phyloP scores from a whole-genome alignment of 257 asterid species.

The Gentiana straminea region DNA sequence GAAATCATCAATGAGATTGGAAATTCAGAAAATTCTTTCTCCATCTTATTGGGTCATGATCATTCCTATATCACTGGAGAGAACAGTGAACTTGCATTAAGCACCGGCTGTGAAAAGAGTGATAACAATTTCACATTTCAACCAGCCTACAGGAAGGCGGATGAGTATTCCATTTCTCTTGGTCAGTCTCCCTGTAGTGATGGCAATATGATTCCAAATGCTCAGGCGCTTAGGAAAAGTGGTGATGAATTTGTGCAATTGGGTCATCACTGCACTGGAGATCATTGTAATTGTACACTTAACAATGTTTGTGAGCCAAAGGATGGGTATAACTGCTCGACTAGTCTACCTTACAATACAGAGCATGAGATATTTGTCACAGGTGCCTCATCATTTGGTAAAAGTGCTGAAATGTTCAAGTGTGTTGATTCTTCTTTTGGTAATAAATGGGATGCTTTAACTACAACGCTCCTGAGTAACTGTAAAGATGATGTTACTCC shows the following conservation, averaged over 20 bases:
- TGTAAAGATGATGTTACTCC: conserved; percentile 24
- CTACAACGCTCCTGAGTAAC: conserved; percentile 8
- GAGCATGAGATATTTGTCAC: conserved; percentile 26
- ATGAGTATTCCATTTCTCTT: conserved; percentile 16
- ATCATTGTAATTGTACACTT: conserved; percentile 15
- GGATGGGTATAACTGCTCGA: conserved; percentile 20
- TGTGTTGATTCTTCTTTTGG: conserved; percentile 18
- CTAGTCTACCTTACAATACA: conserved; percentile 23
- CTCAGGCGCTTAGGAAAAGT: conserved; percentile 24
- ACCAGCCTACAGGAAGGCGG: conserved; percentile 15
- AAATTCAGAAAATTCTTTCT: conserved; percentile 20
- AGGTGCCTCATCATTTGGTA: conserved; percentile 26
- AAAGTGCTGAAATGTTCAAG: conserved; percentile 23
- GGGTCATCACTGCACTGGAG: conserved; percentile 27
- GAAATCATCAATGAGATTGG: conserved; percentile 27
- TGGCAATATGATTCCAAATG: conserved; percentile 25
- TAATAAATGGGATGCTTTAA: conserved; percentile 21
- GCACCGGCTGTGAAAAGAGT: conserved; percentile 17
- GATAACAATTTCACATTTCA: conserved; percentile 21
- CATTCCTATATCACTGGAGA: conserved; percentile 16
- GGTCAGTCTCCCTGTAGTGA: conserved; percentile 18
- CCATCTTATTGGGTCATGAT: conserved; percentile 26
- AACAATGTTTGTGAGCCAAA: conserved; percentile 27
- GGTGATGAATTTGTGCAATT: conserved; percentile 24
- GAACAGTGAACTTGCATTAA: conserved; percentile 14